Evolutionary conservation across 2,329 filamentous ascomycete species (phyloP), one percentile per base, ranked within the genome.

Genomic region (Drechslera avenae): DNA sequence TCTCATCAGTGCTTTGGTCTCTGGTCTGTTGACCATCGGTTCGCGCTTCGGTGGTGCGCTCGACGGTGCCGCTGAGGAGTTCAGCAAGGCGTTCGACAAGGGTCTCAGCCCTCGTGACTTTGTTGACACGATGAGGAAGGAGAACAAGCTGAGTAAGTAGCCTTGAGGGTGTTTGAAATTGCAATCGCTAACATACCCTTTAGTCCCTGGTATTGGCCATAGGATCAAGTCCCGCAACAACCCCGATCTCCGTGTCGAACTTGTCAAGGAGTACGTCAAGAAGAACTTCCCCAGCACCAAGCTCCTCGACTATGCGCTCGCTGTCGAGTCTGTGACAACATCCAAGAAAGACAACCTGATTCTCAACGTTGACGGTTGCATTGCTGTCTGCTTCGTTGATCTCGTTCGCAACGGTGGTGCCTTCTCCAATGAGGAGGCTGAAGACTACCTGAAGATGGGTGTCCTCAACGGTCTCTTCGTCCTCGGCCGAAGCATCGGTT

Each of bases 311-410:
- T 99, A 97, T 77, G 94, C 94, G 64, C 86, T 99, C 73, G 94
- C 94, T 39, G 94, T 99, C 64, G 94, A 99, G 86, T 90, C 89
- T 9, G 94, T 99, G 61, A 99, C 94, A 48, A 99, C 94, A 42
- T 97, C 91, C 62, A 99, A 99, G 90, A 99, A 99, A 86, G 94
- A 99, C 82, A 99, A 97, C 84, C 86, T 99, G 66, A 99, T 99
- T 69, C 87, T 99, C 72, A 99, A 99, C 83, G 94, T 99, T 53
- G 94, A 97, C 74, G 94, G 94, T 69, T 96, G 91, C 77, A 89
- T 99, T 72, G 94, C 94, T 64, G 94, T 99, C 75, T 97, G 92
- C 88, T 99, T 99, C 74, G 92, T 99, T 62, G 94, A 99, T 73
- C 83, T 99, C 59, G 83, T 99, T 79, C 90, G 94, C 79, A 96